Percentiles rank a stretch among this genome's conserved stretches.
phyloP scores from a whole-genome alignment of 306 rosid genomes.

The Vicia villosa region DNA sequence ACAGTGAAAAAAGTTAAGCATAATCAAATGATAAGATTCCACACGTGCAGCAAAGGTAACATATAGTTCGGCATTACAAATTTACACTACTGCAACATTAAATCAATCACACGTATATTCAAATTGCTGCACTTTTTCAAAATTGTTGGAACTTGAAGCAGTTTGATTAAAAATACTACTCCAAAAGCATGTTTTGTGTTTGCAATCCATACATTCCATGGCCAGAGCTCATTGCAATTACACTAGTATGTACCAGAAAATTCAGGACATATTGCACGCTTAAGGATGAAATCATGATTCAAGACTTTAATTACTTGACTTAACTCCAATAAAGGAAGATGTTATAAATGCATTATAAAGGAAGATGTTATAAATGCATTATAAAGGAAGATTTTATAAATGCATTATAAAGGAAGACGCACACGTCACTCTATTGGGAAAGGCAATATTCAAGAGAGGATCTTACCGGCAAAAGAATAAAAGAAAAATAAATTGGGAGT shows the following conservation, averaged over 20 bases:
- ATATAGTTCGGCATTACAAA: neutral
- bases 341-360: slow-evolving; percentile 5
- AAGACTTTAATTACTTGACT: slow-evolving; percentile 19
- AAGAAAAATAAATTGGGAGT: slow-evolving; percentile 12
- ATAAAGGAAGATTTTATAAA: too few relatives aligned
- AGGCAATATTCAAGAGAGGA: too few relatives aligned
- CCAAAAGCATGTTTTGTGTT: too few relatives aligned
- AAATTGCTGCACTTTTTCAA: slow-evolving; percentile 19
- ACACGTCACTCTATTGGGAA: slow-evolving; percentile 17
- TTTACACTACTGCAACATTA: neutral
- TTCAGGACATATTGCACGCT: neutral
- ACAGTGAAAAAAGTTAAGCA: slow-evolving; percentile 1
- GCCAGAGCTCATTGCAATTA: slow-evolving; percentile 9
- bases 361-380: too few relatives aligned
- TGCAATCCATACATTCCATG: neutral
- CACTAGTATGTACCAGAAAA: neutral
- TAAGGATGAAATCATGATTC: slow-evolving; percentile 19
- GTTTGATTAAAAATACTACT: slow-evolving; percentile 10
- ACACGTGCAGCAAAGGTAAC: slow-evolving; percentile 13
- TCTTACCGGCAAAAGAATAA: neutral
- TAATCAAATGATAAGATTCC: slow-evolving; percentile 5
- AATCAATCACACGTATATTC: slow-evolving; percentile 13
- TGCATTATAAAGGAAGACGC: too few relatives aligned
- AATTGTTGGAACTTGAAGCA: slow-evolving; percentile 24
- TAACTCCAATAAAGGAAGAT: slow-evolving; percentile 29